Base-by-base conservation (phyloP, 2,329 filamentous ascomycete species). In the Ceratocystis diversiconidia region DNA sequence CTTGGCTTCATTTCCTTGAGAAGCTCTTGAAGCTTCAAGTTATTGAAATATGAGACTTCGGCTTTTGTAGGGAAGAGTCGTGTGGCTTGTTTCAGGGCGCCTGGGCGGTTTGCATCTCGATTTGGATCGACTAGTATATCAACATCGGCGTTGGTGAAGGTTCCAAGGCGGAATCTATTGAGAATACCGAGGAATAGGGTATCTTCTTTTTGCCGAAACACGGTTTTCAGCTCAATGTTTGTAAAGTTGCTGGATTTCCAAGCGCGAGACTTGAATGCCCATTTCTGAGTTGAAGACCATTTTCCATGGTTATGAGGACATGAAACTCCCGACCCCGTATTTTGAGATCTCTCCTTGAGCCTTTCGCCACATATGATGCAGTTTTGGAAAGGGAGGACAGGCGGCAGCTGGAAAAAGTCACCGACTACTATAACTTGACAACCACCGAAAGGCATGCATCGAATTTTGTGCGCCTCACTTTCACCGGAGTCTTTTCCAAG, bases 401-500 rank as follows among this genome's bases (percentile, higher is more conserved):
- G 59, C 15, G 59, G 59, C 15, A 41, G 41, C 19, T 61, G 59
- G n/a, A 15, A 41, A 61, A 61, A 61, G 30, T 61, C 59, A n/a
- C 59, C 59, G 1, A 32, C 22, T 32, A 22, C 32, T 12, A 61
- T 22, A 12, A 61, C 32, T 15, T 61, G 59, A 22, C 32, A 61
- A 17, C 59, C 59, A 43, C 59, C 60, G 44, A 61, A 61, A 22
- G 60, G 60, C 60, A 46, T 43, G 2, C 7, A 0, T 25, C 36
- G 25, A 17, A 28, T 15, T 25, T 25, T 52, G 22, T 25, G 22
- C 2, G 22, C 22, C 22, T 2, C 22, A 25, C 22, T 25, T 25
- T 25, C 22, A 2, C 22, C 22, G 22, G 0, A 25, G 22, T 25
- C 22, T 25, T 25, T 25, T 25, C 22, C 22, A 25, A 25, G 22